Conservation (phyloP, 2,329 filamentous ascomycete species). For the Exophiala sp. region DNA sequence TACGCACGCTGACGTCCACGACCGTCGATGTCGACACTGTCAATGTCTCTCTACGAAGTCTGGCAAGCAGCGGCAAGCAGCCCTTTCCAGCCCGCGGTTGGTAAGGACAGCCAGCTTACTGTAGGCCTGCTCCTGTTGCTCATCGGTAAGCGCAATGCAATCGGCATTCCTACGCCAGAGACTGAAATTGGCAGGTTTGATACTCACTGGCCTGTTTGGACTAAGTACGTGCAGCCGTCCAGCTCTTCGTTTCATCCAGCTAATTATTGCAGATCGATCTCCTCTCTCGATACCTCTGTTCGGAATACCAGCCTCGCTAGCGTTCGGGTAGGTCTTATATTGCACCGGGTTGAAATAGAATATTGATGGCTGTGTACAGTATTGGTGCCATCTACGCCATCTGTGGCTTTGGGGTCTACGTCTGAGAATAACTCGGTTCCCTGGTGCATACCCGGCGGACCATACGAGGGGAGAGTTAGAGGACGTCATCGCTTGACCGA, state of each 20-base stretch:
- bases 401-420: constrained; percentile 96
- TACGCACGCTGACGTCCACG: not conserved
- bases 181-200: constrained; percentile 46
- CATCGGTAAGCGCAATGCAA: constrained; percentile 45
- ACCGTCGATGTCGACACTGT: constrained; percentile 4
- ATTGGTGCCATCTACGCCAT: constrained; percentile 98
- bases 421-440: constrained; percentile 51
- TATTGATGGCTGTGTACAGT: constrained; percentile 45
- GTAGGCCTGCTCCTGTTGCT: constrained; percentile 71
- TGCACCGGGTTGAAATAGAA: not conserved
- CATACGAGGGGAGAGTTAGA: not conserved
- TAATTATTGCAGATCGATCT: constrained; percentile 58
- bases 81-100: constrained; percentile 73
- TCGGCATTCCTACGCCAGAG: constrained; percentile 7
- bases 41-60: constrained; percentile 71
- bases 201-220: constrained; percentile 72
- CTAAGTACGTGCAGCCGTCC: constrained; percentile 59
- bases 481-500: not conserved
- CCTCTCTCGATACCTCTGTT: constrained; percentile 68
- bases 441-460: not conserved
- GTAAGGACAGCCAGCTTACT: constrained; percentile 77
- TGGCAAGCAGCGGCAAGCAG: constrained; percentile 88
- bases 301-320: constrained; percentile 78
- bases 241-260: constrained; percentile 1
- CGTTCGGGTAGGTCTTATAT: constrained; percentile 67